Base-by-base conservation (phyloP, 192 early-diverging fungal species). In the Gonapodya sp. region DNA sequence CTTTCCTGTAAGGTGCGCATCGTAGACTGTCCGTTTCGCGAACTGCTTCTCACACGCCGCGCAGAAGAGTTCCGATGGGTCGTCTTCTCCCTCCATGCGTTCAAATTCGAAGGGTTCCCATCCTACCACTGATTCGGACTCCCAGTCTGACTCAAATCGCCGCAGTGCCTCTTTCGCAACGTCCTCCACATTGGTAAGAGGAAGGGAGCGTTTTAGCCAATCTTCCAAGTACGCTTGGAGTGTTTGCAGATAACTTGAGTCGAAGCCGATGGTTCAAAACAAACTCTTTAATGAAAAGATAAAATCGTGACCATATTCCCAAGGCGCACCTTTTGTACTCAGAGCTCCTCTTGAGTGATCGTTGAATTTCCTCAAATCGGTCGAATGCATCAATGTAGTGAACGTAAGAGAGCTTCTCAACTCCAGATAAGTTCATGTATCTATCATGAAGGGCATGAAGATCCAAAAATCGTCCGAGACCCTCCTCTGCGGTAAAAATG, bases 401-500 rank as follows among this genome's bases (percentile, higher is more conserved):
- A 31, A 95, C 84, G 79, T 96, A 95, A 46, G 87, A 85, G 36
- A 87, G 78, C 73, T 86, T 84, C 79, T 87, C 87, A 73, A 92
- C 82, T 32, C 82, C 84, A 73, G 93, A 93, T 24, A 99, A 84
- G 80, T 97, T 97, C 80, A 96, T 84, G 82, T 94, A 99, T n/a
- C 87, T 86, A 36, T 92, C 90, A 85, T 94, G 91, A 81, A 92
- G 84, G 30, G 85, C 89, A 81, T 98, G 90, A 32, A 99, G 86
- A 83, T 99, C 96, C 84, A 99, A 84, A 79, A 94, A 95, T 46
- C 91, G 88, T 73, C 97, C 96, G 36, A 89, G 79, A 0, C 87
- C 84, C 85, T 99, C 96, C 86, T 99, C 97, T 31, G 95, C 96
- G n/a, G 94, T 94, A 84, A 97, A 98, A 84, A 94, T 87, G 8